A percentile compares a stretch with the other conserved stretches of the same genome.
phyloP scores from a whole-genome alignment of 495 filamentous ascomycete species.

The Sabuloglossum arenarium region DNA sequence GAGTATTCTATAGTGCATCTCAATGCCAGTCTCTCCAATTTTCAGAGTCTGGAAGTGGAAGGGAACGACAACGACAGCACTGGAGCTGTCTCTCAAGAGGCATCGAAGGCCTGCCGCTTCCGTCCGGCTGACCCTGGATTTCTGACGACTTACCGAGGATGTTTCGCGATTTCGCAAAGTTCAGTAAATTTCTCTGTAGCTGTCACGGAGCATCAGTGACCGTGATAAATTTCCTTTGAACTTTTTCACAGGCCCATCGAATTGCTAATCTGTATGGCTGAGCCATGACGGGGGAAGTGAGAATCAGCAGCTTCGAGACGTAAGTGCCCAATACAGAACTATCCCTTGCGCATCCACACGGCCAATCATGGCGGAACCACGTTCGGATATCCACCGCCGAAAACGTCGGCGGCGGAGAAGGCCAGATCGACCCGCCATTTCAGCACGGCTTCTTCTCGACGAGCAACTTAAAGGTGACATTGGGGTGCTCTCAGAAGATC shows the following conservation, averaged over 20 bases:
- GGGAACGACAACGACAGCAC: neutral
- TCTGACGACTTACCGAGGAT: neutral
- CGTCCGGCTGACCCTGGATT: neutral
- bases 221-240: no score
- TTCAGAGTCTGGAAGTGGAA: neutral
- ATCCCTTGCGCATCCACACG: neutral
- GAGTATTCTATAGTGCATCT: no score
- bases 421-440: conserved; percentile 29
- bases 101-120: neutral
- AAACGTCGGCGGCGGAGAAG: conserved; percentile 28
- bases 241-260: neutral
- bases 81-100: neutral
- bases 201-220: no score
- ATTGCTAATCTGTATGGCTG: neutral
- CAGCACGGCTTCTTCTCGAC: conserved; percentile 48
- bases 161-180: no score
- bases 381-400: conserved; percentile 10
- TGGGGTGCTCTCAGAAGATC: conserved; percentile 68
- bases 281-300: neutral
- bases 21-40: neutral
- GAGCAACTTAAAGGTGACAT: conserved; percentile 74
- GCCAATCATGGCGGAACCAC: neutral
- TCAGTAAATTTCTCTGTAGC: no score
- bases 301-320: neutral
- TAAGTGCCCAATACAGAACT: neutral